Percentiles rank a stretch among this genome's conserved stretches.
Evolutionary conservation across 441 rosid species (phyloP).

Genomic region (Dalechampia spathulata): DNA sequence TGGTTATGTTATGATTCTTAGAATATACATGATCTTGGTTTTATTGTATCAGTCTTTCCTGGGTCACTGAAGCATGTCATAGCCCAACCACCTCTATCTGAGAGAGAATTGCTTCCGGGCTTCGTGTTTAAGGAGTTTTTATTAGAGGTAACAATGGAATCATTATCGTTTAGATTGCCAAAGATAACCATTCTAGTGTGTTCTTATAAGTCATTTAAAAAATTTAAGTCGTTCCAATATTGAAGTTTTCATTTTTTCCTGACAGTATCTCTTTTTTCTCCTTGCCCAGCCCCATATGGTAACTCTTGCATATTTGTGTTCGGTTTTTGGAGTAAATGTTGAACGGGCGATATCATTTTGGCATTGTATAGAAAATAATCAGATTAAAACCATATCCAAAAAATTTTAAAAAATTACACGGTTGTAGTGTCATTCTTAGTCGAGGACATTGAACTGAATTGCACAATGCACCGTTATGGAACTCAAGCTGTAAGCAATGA

Average conservation of each 20-base stretch:
- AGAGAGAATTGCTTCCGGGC: constrained; percentile 37
- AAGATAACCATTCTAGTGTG: background rate
- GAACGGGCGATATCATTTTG: background rate
- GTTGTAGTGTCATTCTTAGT: too few species aligned
- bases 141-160: constrained; percentile 41
- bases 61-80: constrained; percentile 30
- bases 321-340: background rate
- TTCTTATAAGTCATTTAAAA: background rate
- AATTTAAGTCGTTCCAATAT: background rate
- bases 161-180: background rate
- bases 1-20: background rate
- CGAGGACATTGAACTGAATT: too few species aligned
- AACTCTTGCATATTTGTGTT: background rate
- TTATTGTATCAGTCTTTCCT: constrained; percentile 39
- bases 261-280: background rate
- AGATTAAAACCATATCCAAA: too few species aligned
- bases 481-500: too few species aligned
- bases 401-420: too few species aligned
- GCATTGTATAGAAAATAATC: background rate
- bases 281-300: background rate
- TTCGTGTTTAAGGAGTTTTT: constrained; percentile 26
- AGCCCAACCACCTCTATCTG: constrained; percentile 18
- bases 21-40: background rate
- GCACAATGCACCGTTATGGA: too few species aligned
- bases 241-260: background rate